phyloP scores from a whole-genome alignment of 139 green algal species.

The Coccomyxa sp. region DNA sequence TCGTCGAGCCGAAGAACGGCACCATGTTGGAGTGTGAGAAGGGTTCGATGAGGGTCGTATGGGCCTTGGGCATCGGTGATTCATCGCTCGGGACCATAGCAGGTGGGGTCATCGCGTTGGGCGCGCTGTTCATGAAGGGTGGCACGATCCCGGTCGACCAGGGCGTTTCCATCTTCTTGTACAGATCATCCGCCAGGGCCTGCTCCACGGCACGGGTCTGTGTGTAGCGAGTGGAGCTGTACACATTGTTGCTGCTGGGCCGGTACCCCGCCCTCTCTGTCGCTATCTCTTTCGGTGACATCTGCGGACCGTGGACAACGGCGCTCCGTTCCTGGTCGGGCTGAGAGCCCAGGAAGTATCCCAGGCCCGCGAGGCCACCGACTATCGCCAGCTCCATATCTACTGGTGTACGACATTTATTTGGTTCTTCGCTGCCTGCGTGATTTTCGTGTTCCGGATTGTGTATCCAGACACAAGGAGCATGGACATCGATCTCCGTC shows the following conservation, averaged over 20 bases:
- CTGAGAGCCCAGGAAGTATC: not conserved
- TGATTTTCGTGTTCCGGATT: not conserved
- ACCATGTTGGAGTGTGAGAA: not conserved
- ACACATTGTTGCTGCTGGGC: not conserved
- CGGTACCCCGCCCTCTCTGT: not conserved
- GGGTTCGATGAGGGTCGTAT: not conserved
- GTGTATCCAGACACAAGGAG: not conserved
- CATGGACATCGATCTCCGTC: not conserved
- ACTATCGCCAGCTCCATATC: not conserved
- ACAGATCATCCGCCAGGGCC: not conserved
- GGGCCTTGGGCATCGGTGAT: not conserved
- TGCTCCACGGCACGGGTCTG: not conserved
- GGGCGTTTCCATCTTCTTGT: not conserved
- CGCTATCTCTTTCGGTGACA: not conserved
- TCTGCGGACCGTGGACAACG: not conserved
- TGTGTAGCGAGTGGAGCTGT: not conserved
- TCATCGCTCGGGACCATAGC: not conserved
- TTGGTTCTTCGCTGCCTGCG: not conserved
- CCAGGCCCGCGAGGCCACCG: not conserved
- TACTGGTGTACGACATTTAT: conserved; percentile 1
- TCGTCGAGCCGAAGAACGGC: not conserved
- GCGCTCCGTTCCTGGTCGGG: not conserved
- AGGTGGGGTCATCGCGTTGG: not conserved
- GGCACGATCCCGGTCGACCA: not conserved
- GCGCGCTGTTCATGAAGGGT: not conserved